Percentiles rank a stretch among this genome's conserved stretches.
Evolutionary conservation across 2,329 filamentous ascomycete genomes (phyloP).

Genomic region (Paraconiothyrium brasiliense): DNA sequence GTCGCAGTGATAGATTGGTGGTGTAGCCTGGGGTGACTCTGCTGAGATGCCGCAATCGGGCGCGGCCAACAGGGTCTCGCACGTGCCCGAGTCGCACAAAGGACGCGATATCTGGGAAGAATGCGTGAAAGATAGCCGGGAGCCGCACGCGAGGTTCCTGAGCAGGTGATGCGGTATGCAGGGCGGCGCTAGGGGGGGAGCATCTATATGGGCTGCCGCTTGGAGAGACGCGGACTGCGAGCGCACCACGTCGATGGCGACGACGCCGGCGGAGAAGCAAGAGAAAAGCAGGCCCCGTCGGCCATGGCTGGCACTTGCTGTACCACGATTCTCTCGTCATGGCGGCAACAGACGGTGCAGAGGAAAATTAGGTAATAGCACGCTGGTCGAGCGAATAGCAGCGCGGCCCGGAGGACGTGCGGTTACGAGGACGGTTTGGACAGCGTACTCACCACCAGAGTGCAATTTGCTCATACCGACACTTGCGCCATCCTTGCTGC

Average conservation of each 20-base stretch:
- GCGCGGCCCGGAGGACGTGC: slow-evolving; percentile 22
- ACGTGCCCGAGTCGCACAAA: slow-evolving; percentile 25
- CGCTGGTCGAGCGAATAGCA: slow-evolving; percentile 41
- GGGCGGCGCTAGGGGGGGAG: slow-evolving; percentile 4
- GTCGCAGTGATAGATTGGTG: slow-evolving; percentile 32
- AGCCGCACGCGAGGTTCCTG: slow-evolving; percentile 5
- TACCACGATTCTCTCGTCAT: slow-evolving; percentile 41
- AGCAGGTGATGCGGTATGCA: slow-evolving; percentile 3
- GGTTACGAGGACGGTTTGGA: slow-evolving; percentile 35
- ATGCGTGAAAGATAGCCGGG: slow-evolving; percentile 9
- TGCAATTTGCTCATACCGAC: slow-evolving; percentile 33
- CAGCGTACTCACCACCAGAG: slow-evolving; percentile 11
- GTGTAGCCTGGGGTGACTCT: slow-evolving; percentile 16
- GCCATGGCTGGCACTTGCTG: slow-evolving; percentile 26
- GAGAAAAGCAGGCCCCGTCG: slow-evolving; percentile 34
- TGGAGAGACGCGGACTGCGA: slow-evolving; percentile 13
- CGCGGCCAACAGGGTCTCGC: slow-evolving; percentile 29
- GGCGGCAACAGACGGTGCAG: slow-evolving; percentile 28
- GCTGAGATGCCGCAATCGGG: slow-evolving; percentile 35
- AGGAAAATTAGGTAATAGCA: slow-evolving; percentile 50
- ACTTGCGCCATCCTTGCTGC: slow-evolving; percentile 22
- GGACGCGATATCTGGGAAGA: slow-evolving; percentile 24
- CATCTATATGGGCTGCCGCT: slow-evolving; percentile 14
- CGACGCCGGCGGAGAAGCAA: slow-evolving; percentile 42
- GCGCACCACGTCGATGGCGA: slow-evolving; percentile 20